These are phyloP conservation scores for Sonneratia caseolaris DNA, from an alignment of 345 rosid species.

Conservation along the genomic window DNA sequence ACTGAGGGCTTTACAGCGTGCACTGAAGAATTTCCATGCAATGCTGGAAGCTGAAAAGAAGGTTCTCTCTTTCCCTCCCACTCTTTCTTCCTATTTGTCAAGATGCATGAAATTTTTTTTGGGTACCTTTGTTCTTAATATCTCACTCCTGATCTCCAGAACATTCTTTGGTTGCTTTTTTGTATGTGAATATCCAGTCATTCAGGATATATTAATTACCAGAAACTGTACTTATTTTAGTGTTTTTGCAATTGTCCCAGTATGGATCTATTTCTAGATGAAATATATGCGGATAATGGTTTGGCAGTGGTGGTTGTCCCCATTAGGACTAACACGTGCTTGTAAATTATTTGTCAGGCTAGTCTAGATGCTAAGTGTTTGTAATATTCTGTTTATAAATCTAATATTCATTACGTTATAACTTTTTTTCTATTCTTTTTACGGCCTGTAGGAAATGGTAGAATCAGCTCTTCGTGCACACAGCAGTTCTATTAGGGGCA, in stretches of 20 bases:
- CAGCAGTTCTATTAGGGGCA: slow-evolving; percentile 73
- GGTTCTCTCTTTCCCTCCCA: slow-evolving; percentile 30
- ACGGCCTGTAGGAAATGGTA: slow-evolving; percentile 55
- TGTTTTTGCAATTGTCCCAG: no score
- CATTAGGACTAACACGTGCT: background rate
- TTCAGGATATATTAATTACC: no score
- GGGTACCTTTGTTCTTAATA: background rate
- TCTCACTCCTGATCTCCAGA: background rate
- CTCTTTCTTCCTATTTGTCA: slow-evolving; percentile 5
- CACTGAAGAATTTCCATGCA: slow-evolving; percentile 50
- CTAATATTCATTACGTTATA: background rate
- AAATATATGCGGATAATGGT: no score
- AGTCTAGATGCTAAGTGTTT: background rate
- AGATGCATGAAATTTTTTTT: background rate
- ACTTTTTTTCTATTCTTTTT: slow-evolving; percentile 8
- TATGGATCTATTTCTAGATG: no score
- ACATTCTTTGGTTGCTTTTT: no score
- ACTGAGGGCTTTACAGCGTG: slow-evolving; percentile 68
- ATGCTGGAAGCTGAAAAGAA: slow-evolving; percentile 87
- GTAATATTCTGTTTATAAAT: background rate
- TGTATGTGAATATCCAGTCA: no score
- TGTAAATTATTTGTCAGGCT: background rate
- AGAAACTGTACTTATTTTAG: no score
- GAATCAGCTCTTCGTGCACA: slow-evolving; percentile 88
- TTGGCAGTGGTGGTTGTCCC: background rate